Base-by-base conservation (phyloP, 2,329 filamentous ascomycete species). In the Pseudohalonectria lignicola region DNA sequence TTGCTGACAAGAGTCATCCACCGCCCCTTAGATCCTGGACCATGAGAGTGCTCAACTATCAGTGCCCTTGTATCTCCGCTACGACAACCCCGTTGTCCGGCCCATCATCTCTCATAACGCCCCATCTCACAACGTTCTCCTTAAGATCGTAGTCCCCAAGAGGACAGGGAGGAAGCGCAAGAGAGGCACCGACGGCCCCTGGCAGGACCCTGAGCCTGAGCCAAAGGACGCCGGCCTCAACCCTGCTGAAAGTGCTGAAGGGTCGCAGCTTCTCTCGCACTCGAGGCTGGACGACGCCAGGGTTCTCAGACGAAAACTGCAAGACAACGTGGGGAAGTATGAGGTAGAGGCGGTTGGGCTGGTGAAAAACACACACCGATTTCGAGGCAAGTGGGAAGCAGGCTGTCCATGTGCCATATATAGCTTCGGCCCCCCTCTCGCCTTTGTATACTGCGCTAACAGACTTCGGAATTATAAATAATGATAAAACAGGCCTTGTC, bases 81-180 rank as follows among this genome's bases (percentile, higher is more conserved):
- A 83, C 18, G 74, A 86, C 45, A 86, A 93, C 56, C 80, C 82
- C 3, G 77, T 86, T 50, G 79, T 83, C 49, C 81, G 82, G 48
- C 84, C 85, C 8, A 66, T 94, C 43, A 67, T 82, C 47, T 94
- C 90, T 7, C 79, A 80, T 31, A 83, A 81, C 52, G 74, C 80
- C 23, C 63, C 74, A 16, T 83, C 86, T 9, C 85, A 87, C 53
- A 94, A 95, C 52, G 64, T 96, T 16, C 69, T 96, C 16, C 67
- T 98, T 38, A 88, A 87, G 55, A 71, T 98, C 39, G 87, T 82
- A 0, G 76, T 96, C 1, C 90, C 92, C 0, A 92, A 80, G 56
- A 70, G 86, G 40, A 95, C 87, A 3, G 88, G 88, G 3, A 75
- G 86, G 43, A 94, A 84, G 59, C 75, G 88, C 41, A 94, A 88